Base-by-base conservation (phyloP, 2,329 filamentous ascomycete species). In the Diatrype stigma region DNA sequence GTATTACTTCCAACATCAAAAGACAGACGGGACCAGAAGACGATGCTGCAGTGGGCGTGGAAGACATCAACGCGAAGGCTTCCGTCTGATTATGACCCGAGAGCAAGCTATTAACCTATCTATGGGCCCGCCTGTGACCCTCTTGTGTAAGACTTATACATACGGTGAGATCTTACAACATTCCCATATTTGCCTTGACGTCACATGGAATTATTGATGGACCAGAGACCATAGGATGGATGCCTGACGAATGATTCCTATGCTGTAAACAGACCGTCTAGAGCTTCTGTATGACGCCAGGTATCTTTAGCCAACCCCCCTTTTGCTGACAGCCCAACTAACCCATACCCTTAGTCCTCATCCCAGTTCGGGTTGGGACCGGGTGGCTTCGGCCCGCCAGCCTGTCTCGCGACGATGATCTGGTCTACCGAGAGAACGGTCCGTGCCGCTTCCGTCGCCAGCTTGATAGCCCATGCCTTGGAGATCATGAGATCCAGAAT, bases 401-500 rank as follows among this genome's bases (percentile, higher is more conserved):
- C 94, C 76, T 97, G 94, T 74, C 93, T 85, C 56, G 95, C 92
- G 51, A 99, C 94, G 68, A 99, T 99, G 67, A 99, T 99, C 76
- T 99, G 95, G 73, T 99, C 94, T 37, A 99, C 94, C 45, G 91
- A 96, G 58, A 99, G 77, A 28, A 99, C 88, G 45, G 94, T 99
- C 64, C 94, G 83, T 48, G 91, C 93, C 38, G 94, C 87, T 73
- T 99, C 94, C 22, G 93, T 96, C 35, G 94, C 95, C 58, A 99
- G 80, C 76, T 94, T 94, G 72, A 99, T 96, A 45, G 94, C 94
- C 93, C 92, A 97, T 67, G 85, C 86, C 81, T 99, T 99, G 59
- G 88, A 85, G 54, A 92, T 84, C 74, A 97, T 81, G 42, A 99
- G 80, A 68, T 99, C 95, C 50, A 99, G 79, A 60, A 99, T 96